Evolutionary conservation across 352 stramenopile species (phyloP).

Genomic region (Pythium guiyangense): DNA sequence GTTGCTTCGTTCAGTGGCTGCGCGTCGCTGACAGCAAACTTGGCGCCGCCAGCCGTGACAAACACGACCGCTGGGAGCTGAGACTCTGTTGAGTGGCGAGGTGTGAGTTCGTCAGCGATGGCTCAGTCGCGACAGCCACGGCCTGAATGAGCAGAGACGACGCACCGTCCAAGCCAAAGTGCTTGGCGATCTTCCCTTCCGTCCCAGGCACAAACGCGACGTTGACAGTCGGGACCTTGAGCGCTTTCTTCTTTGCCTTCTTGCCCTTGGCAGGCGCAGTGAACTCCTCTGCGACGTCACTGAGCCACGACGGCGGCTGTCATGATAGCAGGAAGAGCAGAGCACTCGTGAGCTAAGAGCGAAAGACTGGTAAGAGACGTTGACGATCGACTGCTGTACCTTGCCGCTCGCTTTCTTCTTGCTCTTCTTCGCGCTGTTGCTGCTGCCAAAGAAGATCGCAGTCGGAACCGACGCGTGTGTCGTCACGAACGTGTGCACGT

Average conservation of each 20-base stretch:
- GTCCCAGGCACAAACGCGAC: conserved; percentile 53
- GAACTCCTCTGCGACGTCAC: conserved; percentile 52
- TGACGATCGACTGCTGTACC: too few relatives aligned
- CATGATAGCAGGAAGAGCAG: not conserved
- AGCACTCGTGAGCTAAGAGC: not conserved
- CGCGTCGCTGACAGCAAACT: conserved; percentile 33
- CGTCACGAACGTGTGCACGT: conserved; percentile 54
- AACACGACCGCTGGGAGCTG: conserved; percentile 60
- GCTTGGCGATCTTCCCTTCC: conserved; percentile 65
- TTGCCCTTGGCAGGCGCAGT: conserved; percentile 22
- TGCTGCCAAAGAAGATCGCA: conserved; percentile 65
- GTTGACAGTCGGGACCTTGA: conserved; percentile 24
- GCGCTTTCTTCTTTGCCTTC: conserved; percentile 40
- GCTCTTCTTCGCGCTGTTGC: conserved; percentile 29
- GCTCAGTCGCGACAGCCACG: conserved; percentile 17
- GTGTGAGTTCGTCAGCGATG: too few relatives aligned
- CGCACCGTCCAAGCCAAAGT: conserved; percentile 47
- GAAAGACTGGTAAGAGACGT: too few relatives aligned
- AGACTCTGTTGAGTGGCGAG: not conserved
- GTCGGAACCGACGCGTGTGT: conserved; percentile 41
- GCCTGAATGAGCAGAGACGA: not conserved
- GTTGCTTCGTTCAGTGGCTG: conserved; percentile 34
- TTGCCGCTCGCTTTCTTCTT: conserved; percentile 39
- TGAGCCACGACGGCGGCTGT: conserved; percentile 52
- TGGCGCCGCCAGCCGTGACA: conserved; percentile 39